These are phyloP conservation scores for Cokeromyces recurvatus DNA, from an alignment of 371 early-diverging fungal species.

Conservation along the genomic window DNA sequence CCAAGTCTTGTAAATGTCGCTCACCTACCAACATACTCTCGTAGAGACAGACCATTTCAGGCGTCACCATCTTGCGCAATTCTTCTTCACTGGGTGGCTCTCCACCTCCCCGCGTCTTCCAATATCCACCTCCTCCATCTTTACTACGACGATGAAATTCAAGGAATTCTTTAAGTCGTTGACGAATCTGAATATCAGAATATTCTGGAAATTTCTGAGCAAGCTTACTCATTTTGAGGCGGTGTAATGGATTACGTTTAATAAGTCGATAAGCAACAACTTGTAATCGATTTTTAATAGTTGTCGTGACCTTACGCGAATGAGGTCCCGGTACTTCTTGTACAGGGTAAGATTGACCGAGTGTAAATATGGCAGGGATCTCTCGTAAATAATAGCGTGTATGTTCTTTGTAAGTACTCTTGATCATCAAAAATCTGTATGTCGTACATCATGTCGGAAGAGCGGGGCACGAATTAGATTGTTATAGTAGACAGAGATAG, in stretches of 20 bases:
- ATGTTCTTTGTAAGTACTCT: slow-evolving; percentile 69
- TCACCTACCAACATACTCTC: slow-evolving; percentile 98
- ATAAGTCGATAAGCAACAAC: slow-evolving; percentile 87
- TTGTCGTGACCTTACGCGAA: slow-evolving; percentile 92
- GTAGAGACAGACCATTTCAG: slow-evolving; percentile 97
- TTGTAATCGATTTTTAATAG: slow-evolving; percentile 90
- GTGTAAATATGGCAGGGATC: slow-evolving; percentile 81
- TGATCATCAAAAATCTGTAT: slow-evolving; percentile 87
- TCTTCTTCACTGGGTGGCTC: slow-evolving; percentile 92
- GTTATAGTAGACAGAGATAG: slow-evolving; percentile 87
- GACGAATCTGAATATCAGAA: slow-evolving; percentile 79
- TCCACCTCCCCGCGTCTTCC: slow-evolving; percentile 84
- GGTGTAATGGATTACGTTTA: slow-evolving; percentile 67
- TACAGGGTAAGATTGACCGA: slow-evolving; percentile 98
- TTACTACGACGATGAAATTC: slow-evolving; percentile 93
- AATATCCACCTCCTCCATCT: slow-evolving; percentile 73
- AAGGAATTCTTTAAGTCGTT: slow-evolving; percentile 93
- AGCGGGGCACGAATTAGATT: slow-evolving; percentile 97
- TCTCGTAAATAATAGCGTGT: slow-evolving; percentile 82
- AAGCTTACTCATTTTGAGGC: slow-evolving; percentile 75
- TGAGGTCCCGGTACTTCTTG: slow-evolving; percentile 98
- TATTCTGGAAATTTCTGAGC: slow-evolving; percentile 82
- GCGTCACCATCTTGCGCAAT: slow-evolving; percentile 92
- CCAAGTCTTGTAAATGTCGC: slow-evolving; percentile 92
- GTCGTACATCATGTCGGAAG: slow-evolving; percentile 74